A percentile compares a stretch with the other conserved stretches of the same genome.
phyloP scores from a whole-genome alignment of 192 early-diverging fungal species.

The Coemansia sp. region DNA sequence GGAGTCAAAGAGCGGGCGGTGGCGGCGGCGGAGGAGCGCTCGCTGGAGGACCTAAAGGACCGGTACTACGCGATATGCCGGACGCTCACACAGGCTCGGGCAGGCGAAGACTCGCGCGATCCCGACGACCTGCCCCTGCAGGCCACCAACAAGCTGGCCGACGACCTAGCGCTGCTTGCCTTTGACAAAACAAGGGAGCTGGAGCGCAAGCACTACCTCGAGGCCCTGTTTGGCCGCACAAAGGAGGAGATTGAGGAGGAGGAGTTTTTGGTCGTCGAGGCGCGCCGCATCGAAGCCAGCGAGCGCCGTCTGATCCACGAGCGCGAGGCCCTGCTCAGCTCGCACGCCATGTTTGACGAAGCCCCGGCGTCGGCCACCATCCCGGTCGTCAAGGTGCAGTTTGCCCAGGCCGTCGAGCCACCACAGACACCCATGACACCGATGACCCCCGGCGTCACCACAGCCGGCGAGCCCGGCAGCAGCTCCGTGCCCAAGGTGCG shows the following conservation, averaged over 20 bases:
- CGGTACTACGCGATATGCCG: conserved; percentile 73
- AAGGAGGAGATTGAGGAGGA: conserved; percentile 84
- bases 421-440: not conserved
- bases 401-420: conserved; percentile 29
- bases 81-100: conserved; percentile 60
- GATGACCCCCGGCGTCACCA: not conserved
- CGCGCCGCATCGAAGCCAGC: conserved; percentile 75
- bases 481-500: conserved; percentile 23
- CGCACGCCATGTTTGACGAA: conserved; percentile 50
- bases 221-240: conserved; percentile 65
- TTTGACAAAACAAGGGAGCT: conserved; percentile 65
- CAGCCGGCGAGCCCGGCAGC: not conserved
- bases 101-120: conserved; percentile 32
- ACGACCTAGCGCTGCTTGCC: conserved; percentile 40
- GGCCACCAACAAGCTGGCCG: conserved; percentile 47
- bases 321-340: conserved; percentile 71
- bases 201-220: conserved; percentile 78
- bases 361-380: conserved; percentile 12
- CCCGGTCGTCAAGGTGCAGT: conserved; percentile 45
- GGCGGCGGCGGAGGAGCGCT: not conserved
- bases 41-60: conserved; percentile 77
- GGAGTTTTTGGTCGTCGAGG: conserved; percentile 73
- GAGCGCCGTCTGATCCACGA: conserved; percentile 73
- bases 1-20: not conserved
- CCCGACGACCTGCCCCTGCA: conserved; percentile 44